phyloP scores from a whole-genome alignment of 345 rosid genomes.

The Eucalyptus paniculata region DNA sequence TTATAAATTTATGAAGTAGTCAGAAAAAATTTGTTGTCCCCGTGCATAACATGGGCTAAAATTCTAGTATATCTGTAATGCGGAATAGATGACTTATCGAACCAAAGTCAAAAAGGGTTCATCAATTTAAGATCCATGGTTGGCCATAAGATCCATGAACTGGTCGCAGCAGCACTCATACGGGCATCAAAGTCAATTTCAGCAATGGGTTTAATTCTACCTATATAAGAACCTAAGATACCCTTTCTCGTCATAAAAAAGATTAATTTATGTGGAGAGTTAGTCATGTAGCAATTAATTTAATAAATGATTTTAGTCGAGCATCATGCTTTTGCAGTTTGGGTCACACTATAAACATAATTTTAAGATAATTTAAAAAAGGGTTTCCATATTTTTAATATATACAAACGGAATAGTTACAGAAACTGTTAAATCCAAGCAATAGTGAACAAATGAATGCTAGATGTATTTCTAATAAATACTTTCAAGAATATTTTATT shows the following conservation, averaged over 20 bases:
- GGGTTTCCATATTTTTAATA: rapidly evolving
- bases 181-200: not conserved
- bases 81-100: not conserved
- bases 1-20: not conserved
- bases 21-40: not conserved
- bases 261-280: not conserved
- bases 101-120: not conserved
- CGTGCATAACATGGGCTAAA: not conserved
- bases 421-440: too few species aligned
- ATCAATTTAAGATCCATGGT: not conserved
- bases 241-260: not conserved
- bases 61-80: not conserved
- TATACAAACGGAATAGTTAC: rapidly evolving
- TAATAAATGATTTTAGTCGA: too few species aligned
- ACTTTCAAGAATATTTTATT: too few species aligned
- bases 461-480: too few species aligned
- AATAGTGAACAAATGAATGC: too few species aligned
- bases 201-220: not conserved
- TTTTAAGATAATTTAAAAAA: rapidly evolving
- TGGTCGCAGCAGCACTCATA: not conserved
- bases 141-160: not conserved
- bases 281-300: not conserved
- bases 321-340: not conserved
- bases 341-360: rapidly evolving
- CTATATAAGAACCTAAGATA: not conserved